Percentiles rank a stretch among this genome's conserved stretches.
These are phyloP conservation scores for Candida vaughaniae DNA, from an alignment of 805 yeast genomes.

Conservation along the genomic window DNA sequence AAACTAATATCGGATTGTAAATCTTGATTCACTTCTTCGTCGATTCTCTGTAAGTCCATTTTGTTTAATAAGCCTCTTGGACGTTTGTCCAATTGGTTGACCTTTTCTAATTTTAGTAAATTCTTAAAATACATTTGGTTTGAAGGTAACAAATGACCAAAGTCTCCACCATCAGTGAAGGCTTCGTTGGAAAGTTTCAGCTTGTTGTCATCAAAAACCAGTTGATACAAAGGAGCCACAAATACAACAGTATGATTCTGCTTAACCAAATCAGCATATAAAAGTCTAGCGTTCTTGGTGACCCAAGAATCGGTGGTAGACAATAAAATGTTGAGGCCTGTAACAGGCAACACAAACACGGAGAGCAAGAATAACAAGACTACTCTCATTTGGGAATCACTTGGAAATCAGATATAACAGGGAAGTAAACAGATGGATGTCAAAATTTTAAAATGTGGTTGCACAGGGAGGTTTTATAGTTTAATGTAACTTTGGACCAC, in stretches of 20 bases:
- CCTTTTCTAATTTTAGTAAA: conserved; percentile 8
- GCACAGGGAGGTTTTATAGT: background rate
- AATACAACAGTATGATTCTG: conserved; percentile 31
- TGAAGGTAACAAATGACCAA: conserved; percentile 29
- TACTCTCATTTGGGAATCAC: background rate
- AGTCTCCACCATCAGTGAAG: conserved; percentile 30
- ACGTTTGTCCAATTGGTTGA: conserved; percentile 5
- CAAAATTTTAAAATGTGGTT: too few relatives aligned
- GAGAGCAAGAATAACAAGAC: background rate
- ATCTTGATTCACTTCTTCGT: conserved; percentile 5
- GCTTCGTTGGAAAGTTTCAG: conserved; percentile 5
- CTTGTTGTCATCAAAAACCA: conserved; percentile 1
- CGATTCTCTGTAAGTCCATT: conserved; percentile 5
- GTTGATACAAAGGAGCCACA: conserved; percentile 31
- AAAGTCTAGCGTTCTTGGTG: conserved; percentile 28
- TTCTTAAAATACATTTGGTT: conserved; percentile 29
- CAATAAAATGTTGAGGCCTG: conserved; percentile 28
- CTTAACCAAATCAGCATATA: conserved; percentile 24
- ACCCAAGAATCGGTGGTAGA: conserved; percentile 40
- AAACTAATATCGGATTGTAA: conserved; percentile 3
- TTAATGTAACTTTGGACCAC: background rate
- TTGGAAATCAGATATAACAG: too few relatives aligned
- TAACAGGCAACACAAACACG: conserved; percentile 2
- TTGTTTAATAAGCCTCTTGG: conserved; percentile 11
- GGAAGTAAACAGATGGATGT: too few relatives aligned